Percentiles rank a stretch among this genome's conserved stretches.
Evolutionary conservation across 176 grass and related monocot genomes (phyloP).

Genomic region (Elaeis guineensis): DNA sequence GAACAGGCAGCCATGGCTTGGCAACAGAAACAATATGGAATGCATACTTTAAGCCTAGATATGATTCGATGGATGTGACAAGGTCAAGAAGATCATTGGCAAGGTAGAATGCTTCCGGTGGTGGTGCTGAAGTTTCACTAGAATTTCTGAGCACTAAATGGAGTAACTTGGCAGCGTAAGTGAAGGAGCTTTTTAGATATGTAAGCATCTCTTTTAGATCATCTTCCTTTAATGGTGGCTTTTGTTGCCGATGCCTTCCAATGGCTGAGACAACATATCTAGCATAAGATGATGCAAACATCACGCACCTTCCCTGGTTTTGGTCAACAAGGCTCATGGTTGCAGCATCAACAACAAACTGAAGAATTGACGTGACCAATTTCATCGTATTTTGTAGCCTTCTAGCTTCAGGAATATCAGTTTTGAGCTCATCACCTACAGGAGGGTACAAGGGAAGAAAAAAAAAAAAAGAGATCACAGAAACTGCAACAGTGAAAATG

Average conservation of each 20-base stretch:
- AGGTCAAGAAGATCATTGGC: conserved; percentile 86
- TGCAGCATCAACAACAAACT: conserved; percentile 56
- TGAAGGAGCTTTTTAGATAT: conserved; percentile 62
- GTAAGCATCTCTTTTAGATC: conserved; percentile 50
- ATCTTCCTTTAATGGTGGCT: conserved; percentile 33
- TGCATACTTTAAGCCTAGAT: conserved; percentile 41
- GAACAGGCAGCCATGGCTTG: conserved; percentile 70
- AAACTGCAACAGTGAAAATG: no score
- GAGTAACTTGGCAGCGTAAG: conserved; percentile 68
- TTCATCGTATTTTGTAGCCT: conserved; percentile 36
- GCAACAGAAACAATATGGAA: conserved; percentile 34
- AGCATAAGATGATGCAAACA: conserved; percentile 49
- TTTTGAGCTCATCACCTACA: conserved; percentile 31
- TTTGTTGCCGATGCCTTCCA: conserved; percentile 29
- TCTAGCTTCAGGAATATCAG: conserved; percentile 18
- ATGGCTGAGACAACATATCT: conserved; percentile 47
- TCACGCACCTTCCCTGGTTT: conserved; percentile 50
- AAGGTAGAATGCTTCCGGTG: conserved; percentile 52
- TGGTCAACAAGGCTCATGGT: conserved; percentile 32
- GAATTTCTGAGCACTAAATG: conserved; percentile 57
- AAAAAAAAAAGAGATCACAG: no score
- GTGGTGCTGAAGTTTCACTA: conserved; percentile 25
- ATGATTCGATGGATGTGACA: conserved; percentile 41
- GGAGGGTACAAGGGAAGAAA: neutral
- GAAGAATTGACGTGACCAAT: conserved; percentile 54